Conservation (phyloP, 495 filamentous ascomycete genomes). For the Lepraria neglecta region DNA sequence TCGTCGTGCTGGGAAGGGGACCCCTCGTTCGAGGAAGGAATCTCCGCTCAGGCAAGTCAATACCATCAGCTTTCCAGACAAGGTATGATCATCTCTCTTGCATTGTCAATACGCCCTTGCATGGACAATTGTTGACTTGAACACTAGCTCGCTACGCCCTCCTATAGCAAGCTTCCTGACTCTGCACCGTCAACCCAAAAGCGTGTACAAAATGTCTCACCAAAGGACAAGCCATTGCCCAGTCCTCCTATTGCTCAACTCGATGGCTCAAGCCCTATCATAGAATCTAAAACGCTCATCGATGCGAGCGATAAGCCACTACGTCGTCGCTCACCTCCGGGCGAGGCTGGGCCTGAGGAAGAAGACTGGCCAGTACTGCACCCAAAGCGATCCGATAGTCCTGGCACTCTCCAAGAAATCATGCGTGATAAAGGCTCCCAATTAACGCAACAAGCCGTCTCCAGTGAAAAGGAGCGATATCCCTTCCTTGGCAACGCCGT, state of each 20-base stretch:
- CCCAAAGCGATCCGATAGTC: constrained; percentile 18
- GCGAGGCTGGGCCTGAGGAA: constrained; percentile 18
- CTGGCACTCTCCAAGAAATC: constrained; percentile 21
- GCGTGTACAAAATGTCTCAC: constrained; percentile 8
- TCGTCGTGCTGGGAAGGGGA: constrained; percentile 18
- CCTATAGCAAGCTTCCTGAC: background rate
- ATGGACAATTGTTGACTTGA: constrained; percentile 3
- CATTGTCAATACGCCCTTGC: background rate
- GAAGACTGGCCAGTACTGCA: constrained; percentile 30
- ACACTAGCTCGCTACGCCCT: constrained; percentile 18
- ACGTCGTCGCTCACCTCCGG: constrained; percentile 22
- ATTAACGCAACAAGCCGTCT: constrained; percentile 12
- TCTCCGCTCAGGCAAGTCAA: background rate
- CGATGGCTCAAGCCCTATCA: background rate
- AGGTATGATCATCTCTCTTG: constrained; percentile 14
- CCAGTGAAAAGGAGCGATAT: constrained; percentile 19
- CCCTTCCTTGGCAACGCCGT: constrained; percentile 17
- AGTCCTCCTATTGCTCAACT: constrained; percentile 26
- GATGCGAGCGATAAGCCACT: constrained; percentile 30
- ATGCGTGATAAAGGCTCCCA: constrained; percentile 19
- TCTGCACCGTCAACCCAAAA: constrained; percentile 6
- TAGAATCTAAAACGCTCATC: constrained; percentile 26
- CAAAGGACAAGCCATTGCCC: constrained; percentile 28
- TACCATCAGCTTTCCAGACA: constrained; percentile 25
- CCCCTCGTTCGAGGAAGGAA: constrained; percentile 27